A percentile compares a stretch with the other conserved stretches of the same genome.
Evolutionary conservation across 176 grass and related monocot genomes (phyloP).

Genomic region (Leersia perrieri): DNA sequence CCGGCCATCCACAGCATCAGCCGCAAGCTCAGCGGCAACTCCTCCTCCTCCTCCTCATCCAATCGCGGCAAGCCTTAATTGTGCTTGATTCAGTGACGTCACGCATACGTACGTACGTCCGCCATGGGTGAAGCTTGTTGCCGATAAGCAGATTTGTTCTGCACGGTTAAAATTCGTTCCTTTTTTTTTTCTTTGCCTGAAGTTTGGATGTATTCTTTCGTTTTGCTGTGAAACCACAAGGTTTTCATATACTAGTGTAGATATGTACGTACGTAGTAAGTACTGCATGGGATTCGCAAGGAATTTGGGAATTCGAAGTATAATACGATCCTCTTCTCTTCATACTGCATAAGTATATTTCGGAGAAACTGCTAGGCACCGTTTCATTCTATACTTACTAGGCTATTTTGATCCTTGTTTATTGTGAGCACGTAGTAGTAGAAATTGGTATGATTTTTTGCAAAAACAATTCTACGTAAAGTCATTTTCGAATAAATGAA

Average conservation of each 20-base stretch:
- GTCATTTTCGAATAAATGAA: too few relatives aligned
- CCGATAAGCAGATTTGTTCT: too few relatives aligned
- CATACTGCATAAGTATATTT: too few relatives aligned
- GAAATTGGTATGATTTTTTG: too few relatives aligned
- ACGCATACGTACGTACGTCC: too few relatives aligned
- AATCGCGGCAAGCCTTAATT: slow-evolving; percentile 18
- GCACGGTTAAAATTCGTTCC: slow-evolving; percentile 16
- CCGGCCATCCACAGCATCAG: slow-evolving; percentile 85
- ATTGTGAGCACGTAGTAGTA: too few relatives aligned
- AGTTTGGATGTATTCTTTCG: slow-evolving; percentile 35
- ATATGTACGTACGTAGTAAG: slow-evolving; percentile 47
- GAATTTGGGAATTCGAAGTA: slow-evolving; percentile 8
- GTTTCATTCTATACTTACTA: too few relatives aligned
- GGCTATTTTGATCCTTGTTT: too few relatives aligned
- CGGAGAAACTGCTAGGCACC: too few relatives aligned
- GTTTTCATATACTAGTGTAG: slow-evolving; percentile 41
- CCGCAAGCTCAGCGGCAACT: slow-evolving; percentile 46
- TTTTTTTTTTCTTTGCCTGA: neutral
- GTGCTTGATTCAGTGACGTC: too few relatives aligned
- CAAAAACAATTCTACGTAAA: too few relatives aligned
- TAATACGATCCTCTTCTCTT: neutral
- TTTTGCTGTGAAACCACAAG: slow-evolving; percentile 31
- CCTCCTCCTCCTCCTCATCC: slow-evolving; percentile 38
- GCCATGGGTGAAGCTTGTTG: too few relatives aligned
- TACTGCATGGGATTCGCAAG: slow-evolving; percentile 25